Evolutionary conservation across 306 rosid species (phyloP), one percentile per base, ranked within the genome.

Genomic region (Citrullus mucosospermus): DNA sequence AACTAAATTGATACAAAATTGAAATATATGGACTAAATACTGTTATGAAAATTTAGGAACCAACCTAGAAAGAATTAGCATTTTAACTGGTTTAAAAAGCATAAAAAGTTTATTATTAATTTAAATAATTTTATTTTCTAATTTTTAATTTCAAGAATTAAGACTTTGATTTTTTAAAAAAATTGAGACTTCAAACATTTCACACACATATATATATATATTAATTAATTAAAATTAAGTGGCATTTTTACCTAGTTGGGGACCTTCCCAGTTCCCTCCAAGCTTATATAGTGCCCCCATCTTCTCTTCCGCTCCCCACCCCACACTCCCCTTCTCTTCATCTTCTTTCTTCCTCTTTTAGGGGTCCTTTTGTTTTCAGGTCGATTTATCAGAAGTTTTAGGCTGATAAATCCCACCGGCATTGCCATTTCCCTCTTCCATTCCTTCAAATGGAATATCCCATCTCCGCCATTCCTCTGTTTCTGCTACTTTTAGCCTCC

Each of bases 401-500:
- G 6, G 14, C 22, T 58, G 54, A 55, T 32, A 74, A 53, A 74
- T 22, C 39, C 65, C 55, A 44, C 79, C 55, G 16, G 48, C 53
- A 76, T 76, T 74, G 78, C 63, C 60, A 53, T 53, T 74, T 51
- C 22, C 34, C 8, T 9, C 43, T 50, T n/a, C 41, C 4, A 10
- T 71, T 46, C 32, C 38, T 71, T 39, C 41, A 44, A 2, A 44
- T 86, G 66, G 78, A 16, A 53, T 82, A 79, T 41, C 78, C 87
- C 55, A 53, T 83, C 78, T 66, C 75, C n/a, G n/a, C 85, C 70
- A 78, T 79, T 55, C 67, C 87, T 63, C 30, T 91, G 70, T 22
- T 88, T 73, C 63, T 94, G 20, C 39, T 85, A 36, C 30, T 92
- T 2, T 76, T 85, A 3, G 50, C 87, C 17, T 82, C 90, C 41